phyloP scores from a whole-genome alignment of 371 early-diverging fungal genomes.

The Lichtheimia hyalospora region DNA sequence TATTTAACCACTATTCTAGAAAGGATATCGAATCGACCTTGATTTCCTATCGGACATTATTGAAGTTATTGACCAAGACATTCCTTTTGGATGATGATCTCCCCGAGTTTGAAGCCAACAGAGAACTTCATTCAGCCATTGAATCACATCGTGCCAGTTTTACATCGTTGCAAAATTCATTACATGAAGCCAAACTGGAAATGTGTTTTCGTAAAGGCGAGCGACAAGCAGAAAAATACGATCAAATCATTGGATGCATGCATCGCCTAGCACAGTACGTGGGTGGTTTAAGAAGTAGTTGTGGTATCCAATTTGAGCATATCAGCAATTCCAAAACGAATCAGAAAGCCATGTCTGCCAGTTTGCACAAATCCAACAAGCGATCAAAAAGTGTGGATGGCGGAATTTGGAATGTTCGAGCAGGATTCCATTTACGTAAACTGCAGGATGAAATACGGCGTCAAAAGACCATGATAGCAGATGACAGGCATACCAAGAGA shows the following conservation, averaged over 20 bases:
- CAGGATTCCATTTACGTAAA: constrained; percentile 44
- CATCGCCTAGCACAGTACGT: constrained; percentile 69
- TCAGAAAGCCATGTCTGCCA: constrained; percentile 6
- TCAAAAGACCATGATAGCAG: constrained; percentile 25
- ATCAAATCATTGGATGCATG: constrained; percentile 48
- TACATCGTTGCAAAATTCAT: constrained; percentile 58
- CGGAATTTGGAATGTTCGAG: constrained; percentile 40
- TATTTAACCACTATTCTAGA: constrained; percentile 18
- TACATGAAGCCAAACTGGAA: constrained; percentile 67
- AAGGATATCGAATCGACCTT: constrained; percentile 59
- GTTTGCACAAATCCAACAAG: constrained; percentile 3
- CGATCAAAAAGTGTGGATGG: constrained; percentile 2
- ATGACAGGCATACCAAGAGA: constrained; percentile 3
- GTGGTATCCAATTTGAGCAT: constrained; percentile 66
- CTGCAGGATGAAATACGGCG: constrained; percentile 42
- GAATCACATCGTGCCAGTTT: constrained; percentile 66
- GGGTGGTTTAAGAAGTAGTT: constrained; percentile 65
- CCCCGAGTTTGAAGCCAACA: constrained; percentile 53
- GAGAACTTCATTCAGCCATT: constrained; percentile 54
- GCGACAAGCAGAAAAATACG: constrained; percentile 37
- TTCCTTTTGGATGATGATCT: constrained; percentile 65
- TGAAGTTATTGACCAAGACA: constrained; percentile 65
- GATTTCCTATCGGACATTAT: constrained; percentile 51
- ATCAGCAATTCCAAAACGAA: constrained; percentile 27
- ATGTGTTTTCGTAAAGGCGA: constrained; percentile 51